Evolutionary conservation across 768 basidiomycete species (phyloP).

Genomic region (Kwoniella heveanensis): DNA sequence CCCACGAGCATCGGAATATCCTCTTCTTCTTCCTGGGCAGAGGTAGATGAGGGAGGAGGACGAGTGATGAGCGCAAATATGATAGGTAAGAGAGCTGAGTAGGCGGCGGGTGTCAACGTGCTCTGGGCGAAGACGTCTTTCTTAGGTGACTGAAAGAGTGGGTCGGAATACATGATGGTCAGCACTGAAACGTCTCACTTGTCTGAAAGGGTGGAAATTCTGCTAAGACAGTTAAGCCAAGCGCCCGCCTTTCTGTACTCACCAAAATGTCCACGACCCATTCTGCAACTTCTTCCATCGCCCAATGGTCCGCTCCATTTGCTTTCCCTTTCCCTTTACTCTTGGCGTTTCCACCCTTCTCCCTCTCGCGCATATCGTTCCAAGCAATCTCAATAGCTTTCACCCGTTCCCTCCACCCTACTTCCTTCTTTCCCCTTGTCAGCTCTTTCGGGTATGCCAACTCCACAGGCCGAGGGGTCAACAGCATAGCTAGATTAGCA

Average conservation of each 20-base stretch:
- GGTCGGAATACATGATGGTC: background rate
- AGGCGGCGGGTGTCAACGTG: constrained; percentile 41
- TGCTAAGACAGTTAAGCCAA: too few relatives aligned
- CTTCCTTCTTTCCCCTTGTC: constrained; percentile 11
- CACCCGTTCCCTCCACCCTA: constrained; percentile 22
- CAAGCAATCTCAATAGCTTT: constrained; percentile 42
- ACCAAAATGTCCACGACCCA: constrained; percentile 53
- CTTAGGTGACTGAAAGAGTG: constrained; percentile 28
- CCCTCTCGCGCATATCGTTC: constrained; percentile 33
- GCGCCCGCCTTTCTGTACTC: constrained; percentile 26
- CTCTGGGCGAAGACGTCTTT: constrained; percentile 40
- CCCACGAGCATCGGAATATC: constrained; percentile 58
- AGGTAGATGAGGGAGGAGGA: constrained; percentile 24
- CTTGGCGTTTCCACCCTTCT: constrained; percentile 26
- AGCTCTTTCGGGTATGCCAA: constrained; percentile 19
- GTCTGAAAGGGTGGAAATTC: too few relatives aligned
- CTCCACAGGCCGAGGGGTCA: constrained; percentile 38
- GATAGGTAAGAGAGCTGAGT: constrained; percentile 48
- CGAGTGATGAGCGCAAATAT: constrained; percentile 57
- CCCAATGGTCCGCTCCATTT: constrained; percentile 31
- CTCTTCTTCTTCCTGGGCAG: background rate
- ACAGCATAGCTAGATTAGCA: constrained; percentile 47
- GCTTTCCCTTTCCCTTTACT: constrained; percentile 34
- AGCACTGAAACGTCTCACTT: background rate
- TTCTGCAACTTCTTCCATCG: constrained; percentile 51